Evolutionary conservation across 2,329 filamentous ascomycete species (phyloP), one percentile per base, ranked within the genome.

Genomic region (Neospermospora avenae): DNA sequence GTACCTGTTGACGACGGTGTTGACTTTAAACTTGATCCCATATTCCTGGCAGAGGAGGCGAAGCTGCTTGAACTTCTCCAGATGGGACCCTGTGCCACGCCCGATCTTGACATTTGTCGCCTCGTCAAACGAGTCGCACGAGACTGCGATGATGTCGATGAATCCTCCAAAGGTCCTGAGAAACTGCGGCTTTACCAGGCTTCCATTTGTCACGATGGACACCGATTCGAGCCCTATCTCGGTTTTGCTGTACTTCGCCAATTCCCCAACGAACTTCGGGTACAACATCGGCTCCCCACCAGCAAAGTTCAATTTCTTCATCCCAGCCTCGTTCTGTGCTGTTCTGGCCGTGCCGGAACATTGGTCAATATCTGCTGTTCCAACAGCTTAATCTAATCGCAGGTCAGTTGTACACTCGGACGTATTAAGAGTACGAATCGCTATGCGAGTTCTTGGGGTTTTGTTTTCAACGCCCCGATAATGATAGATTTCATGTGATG

Each of bases 241-340:
- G 44, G 77, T 70, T 63, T 84, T 84, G 72, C 77, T 77, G 68
- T 75, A 84, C 24, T 73, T 65, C 31, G 77, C 67, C 44, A 84
- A 70, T 60, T 76, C 69, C 25, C 74, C 74, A 0, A 83, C 71
- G 55, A 76, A 74, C 24, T 69, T 66, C 0, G 75, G 74, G 63
- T 83, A 79, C 8, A 84, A 75, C 63, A 83, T 81, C 0, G 81
- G 80, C 62, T 84, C 81, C 13, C 81, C 80, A 28, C 81, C 81
- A 0, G 81, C 80, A 63, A 84, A 79, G 68, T 83, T 83, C 67
- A 83, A 72, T 66, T 83, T 84, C 53, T 72, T 74, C 80, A 83
- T 83, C 14, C 81, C 81, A 3, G 79, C 80, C 0, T 77, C 6
- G 34, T 35, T n/a, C n/a, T n/a, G n/a, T n/a, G n/a, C n/a, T n/a